These are phyloP conservation scores for Acer campestre DNA, from an alignment of 345 rosid species.

Conservation along the genomic window DNA sequence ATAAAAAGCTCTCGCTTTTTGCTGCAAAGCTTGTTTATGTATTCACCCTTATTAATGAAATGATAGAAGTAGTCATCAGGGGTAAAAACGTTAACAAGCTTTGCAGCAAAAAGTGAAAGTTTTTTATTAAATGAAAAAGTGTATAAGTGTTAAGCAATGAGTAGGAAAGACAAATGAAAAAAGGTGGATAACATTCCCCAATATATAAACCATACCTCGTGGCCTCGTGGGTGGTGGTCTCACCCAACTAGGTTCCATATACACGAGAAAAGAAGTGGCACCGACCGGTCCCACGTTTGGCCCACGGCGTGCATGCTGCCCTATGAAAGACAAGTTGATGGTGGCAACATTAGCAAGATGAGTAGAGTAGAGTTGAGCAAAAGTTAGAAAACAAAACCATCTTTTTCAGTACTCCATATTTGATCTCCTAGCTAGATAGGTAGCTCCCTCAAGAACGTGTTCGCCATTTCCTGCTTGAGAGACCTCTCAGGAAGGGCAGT, in stretches of 20 bases:
- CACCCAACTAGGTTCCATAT: neutral
- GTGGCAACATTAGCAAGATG: neutral
- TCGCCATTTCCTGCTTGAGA: neutral
- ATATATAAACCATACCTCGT: too few species aligned
- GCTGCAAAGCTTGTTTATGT: too few species aligned
- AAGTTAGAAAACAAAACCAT: neutral
- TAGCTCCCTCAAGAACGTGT: neutral
- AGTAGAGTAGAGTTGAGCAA: neutral
- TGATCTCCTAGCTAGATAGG: neutral
- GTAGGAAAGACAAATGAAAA: too few species aligned
- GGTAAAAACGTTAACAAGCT: too few species aligned
- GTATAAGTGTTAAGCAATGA: too few species aligned
- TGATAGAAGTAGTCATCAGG: too few species aligned
- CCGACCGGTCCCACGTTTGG: constrained; percentile 4
- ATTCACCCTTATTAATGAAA: too few species aligned
- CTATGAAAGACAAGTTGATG: constrained; percentile 8
- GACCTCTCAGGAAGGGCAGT: neutral
- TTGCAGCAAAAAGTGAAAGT: too few species aligned
- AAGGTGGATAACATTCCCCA: too few species aligned
- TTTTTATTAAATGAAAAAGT: too few species aligned
- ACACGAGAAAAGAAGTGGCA: neutral
- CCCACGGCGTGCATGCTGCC: constrained; percentile 20
- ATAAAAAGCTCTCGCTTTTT: too few species aligned
- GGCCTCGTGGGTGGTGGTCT: too few species aligned
- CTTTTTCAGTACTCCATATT: neutral